These are phyloP conservation scores for Ogataea methanolica DNA, from an alignment of 805 yeast species.

Conservation along the genomic window DNA sequence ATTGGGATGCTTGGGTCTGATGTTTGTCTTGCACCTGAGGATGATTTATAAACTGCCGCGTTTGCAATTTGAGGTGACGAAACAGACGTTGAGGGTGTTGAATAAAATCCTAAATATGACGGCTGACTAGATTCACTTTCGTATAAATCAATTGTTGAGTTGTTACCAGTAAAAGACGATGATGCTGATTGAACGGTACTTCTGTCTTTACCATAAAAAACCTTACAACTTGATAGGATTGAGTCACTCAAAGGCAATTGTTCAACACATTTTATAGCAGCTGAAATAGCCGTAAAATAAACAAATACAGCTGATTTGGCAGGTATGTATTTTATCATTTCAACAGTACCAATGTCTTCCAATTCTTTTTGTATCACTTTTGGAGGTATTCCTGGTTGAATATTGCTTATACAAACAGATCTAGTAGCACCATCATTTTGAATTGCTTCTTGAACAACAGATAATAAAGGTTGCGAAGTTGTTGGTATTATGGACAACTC, in stretches of 20 bases:
- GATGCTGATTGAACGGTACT: conserved; percentile 2
- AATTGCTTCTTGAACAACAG: conserved; percentile 23
- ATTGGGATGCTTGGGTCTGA: conserved; percentile 3
- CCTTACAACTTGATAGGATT: conserved; percentile 18
- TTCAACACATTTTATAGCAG: conserved; percentile 42
- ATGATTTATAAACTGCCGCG: conserved; percentile 5
- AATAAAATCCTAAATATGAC: conserved; percentile 15
- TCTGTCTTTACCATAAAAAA: conserved; percentile 28
- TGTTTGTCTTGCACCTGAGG: conserved; percentile 4
- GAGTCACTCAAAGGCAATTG: conserved; percentile 27
- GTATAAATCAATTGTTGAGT: conserved; percentile 6
- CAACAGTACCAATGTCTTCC: conserved; percentile 38
- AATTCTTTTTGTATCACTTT: conserved; percentile 28
- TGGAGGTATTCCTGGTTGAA: conserved; percentile 19
- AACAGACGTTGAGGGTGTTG: conserved; percentile 23
- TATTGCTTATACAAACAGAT: conserved; percentile 23
- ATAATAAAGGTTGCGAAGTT: conserved; percentile 27
- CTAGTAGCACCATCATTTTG: conserved; percentile 30
- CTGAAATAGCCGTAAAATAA: conserved; percentile 42
- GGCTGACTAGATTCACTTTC: conserved; percentile 3
- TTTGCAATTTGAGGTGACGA: conserved; percentile 20
- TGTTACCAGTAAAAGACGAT: background rate
- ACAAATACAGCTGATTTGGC: conserved; percentile 24
- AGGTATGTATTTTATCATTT: conserved; percentile 27
- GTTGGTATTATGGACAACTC: conserved; percentile 30